Percentiles rank a stretch among this genome's conserved stretches.
These are phyloP conservation scores for Mallotus japonicus DNA, from an alignment of 441 rosid species.

Conservation along the genomic window DNA sequence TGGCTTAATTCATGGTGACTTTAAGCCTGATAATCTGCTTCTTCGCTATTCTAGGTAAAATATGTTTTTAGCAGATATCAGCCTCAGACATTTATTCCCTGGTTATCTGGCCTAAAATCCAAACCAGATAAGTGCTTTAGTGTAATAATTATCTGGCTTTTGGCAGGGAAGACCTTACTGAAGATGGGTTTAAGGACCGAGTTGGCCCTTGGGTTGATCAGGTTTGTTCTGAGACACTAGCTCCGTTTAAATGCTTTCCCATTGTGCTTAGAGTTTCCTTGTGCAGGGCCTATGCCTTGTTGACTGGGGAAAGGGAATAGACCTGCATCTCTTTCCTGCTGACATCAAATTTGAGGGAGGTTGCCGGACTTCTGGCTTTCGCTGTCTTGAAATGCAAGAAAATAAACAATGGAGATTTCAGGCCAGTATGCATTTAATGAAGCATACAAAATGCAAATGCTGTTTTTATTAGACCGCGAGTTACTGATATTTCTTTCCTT, in stretches of 20 bases:
- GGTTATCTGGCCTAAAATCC: not conserved
- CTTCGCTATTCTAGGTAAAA: slow-evolving; percentile 69
- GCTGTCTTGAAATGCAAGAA: slow-evolving; percentile 86
- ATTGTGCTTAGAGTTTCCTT: slow-evolving; percentile 15
- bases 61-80: not conserved
- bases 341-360: slow-evolving; percentile 57
- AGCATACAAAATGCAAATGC: not conserved
- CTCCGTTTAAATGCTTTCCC: slow-evolving; percentile 6
- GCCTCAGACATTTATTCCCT: not conserved
- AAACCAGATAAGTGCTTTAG: not conserved
- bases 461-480: slow-evolving; percentile 13
- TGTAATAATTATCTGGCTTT: slow-evolving; percentile 11
- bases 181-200: slow-evolving; percentile 49
- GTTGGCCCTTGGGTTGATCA: slow-evolving; percentile 69
- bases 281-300: slow-evolving; percentile 91
- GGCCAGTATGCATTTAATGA: slow-evolving; percentile 40
- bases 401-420: slow-evolving; percentile 88
- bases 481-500: not conserved
- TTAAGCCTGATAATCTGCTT: slow-evolving; percentile 90
- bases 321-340: slow-evolving; percentile 71
- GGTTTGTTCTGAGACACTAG: slow-evolving; percentile 39
- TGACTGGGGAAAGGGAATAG: slow-evolving; percentile 96
- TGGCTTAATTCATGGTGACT: slow-evolving; percentile 94
- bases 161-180: slow-evolving; percentile 59
- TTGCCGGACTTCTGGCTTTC: slow-evolving; percentile 88